These are phyloP conservation scores for Rhizoclosmatium globosum DNA, from an alignment of 192 early-diverging fungal genomes.

Conservation along the genomic window DNA sequence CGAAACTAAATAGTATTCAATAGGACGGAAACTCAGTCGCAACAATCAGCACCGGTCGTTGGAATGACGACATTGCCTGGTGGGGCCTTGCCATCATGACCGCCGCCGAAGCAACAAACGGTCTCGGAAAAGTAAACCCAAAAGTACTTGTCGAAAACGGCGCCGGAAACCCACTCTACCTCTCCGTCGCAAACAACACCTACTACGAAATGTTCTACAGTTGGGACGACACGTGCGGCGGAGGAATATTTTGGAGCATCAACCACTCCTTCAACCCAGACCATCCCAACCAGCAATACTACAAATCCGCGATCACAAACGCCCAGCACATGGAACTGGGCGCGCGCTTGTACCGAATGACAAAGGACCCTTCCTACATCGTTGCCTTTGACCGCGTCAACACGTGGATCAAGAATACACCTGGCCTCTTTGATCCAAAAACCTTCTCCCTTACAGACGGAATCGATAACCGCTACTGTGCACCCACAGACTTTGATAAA, in stretches of 20 bases:
- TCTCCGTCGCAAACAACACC: constrained; percentile 41
- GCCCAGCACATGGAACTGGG: constrained; percentile 42
- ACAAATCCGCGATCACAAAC: constrained; percentile 58
- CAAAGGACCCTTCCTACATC: constrained; percentile 37
- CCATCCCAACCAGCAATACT: not conserved
- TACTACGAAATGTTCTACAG: constrained; percentile 45
- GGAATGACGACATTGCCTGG: constrained; percentile 38
- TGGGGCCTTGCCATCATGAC: constrained; percentile 34
- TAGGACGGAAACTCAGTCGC: not conserved
- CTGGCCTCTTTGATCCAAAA: not conserved
- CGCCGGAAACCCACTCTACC: constrained; percentile 12
- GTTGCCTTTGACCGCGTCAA: constrained; percentile 35
- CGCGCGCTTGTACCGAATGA: constrained; percentile 44
- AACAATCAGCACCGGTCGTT: constrained; percentile 27
- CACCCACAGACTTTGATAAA: constrained; percentile 5
- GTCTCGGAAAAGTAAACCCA: not conserved
- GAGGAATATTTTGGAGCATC: constrained; percentile 53
- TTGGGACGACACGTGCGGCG: constrained; percentile 49
- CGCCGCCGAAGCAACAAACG: constrained; percentile 15
- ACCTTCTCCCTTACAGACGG: constrained; percentile 1
- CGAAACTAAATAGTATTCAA: too few relatives aligned
- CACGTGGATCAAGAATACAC: constrained; percentile 44
- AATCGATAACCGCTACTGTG: not conserved
- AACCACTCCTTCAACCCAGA: not conserved
- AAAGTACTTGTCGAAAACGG: not conserved